Evolutionary conservation across 306 rosid species (phyloP), one percentile per base, ranked within the genome.

Genomic region (Vigna trinervia): DNA sequence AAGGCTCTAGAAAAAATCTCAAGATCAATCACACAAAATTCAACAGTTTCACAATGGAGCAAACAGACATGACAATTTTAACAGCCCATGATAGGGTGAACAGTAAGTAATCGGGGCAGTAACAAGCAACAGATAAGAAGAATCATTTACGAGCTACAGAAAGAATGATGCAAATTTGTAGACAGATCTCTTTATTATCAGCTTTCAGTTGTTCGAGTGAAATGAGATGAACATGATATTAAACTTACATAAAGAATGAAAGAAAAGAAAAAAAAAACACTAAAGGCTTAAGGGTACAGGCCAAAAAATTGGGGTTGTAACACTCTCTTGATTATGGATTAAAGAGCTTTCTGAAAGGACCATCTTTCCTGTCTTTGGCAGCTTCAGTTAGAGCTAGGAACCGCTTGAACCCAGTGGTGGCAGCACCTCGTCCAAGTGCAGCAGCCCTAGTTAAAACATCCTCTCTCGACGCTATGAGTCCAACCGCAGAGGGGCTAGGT

Each of bases 301-400:
- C 38, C 7, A 65, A 63, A 80, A 84, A 61, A 71, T 20, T 34
- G 32, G 70, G 77, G 77, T 15, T 34, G 73, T 66, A 5, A 6
- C 72, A 67, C 78, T 9, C 47, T 64, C 71, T 69, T 14, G 30
- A 65, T 91, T 79, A 93, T 17, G 97, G 84, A 80, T 92, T 95
- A 80, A 95, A 92, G 78, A 92, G 93, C 87, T 92, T 95, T 82
- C 97, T 81, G 85, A 95, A 92, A 81, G 98, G 98, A 56, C 98
- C 96, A 43, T 92, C 98, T 83, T 92, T 92, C 68, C 98, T 78
- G 85, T 92, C 99, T 80, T 95, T 95, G 58, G 97, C 97, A 72
- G 99, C 99, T 89, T 95, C 99, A 14, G 97, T 95, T 74, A 95
- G 84, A 39, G 99, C 99, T n/a, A 95, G 89, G 87, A 95, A 92